Evolutionary conservation across 116 monocot species (phyloP).

Genomic region (Posidonia oceanica): DNA sequence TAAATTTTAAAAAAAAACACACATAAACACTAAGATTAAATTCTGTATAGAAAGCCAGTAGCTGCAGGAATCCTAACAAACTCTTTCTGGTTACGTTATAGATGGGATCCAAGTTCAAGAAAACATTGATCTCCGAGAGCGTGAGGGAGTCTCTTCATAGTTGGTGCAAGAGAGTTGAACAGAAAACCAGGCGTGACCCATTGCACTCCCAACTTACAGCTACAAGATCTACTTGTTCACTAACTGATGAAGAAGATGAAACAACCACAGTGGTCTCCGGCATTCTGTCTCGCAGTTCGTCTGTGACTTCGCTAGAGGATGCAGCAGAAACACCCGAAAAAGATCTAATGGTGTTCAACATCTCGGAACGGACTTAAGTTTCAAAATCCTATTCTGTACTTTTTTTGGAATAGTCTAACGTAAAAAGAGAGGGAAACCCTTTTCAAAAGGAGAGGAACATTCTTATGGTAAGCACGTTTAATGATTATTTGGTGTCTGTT

Average conservation of each 20-base stretch:
- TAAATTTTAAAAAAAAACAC: not conserved
- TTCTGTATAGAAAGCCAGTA: not conserved
- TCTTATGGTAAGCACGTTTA: no score
- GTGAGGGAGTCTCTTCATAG: constrained; percentile 75
- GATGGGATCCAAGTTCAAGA: constrained; percentile 94
- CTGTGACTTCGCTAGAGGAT: constrained; percentile 27
- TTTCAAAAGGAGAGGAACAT: no score
- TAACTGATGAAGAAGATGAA: constrained; percentile 41
- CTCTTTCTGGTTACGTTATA: constrained; percentile 3
- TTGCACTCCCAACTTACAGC: constrained; percentile 22
- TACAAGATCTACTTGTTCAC: constrained; percentile 38
- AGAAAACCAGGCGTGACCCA: constrained; percentile 24
- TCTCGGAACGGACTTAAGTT: not conserved
- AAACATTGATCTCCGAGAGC: constrained; percentile 49
- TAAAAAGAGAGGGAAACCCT: no score
- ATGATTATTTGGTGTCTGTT: no score
- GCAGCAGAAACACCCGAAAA: constrained; percentile 8
- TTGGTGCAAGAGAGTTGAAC: constrained; percentile 71
- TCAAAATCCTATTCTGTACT: no score
- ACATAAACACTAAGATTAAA: not conserved
- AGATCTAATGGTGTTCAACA: constrained; percentile 9
- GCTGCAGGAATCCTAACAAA: no score
- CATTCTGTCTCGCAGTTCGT: constrained; percentile 47
- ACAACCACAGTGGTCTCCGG: constrained; percentile 39
- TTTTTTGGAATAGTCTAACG: no score